Base-by-base conservation (phyloP, 805 yeast genomes). In the Wickerhamiella hasegawae region DNA sequence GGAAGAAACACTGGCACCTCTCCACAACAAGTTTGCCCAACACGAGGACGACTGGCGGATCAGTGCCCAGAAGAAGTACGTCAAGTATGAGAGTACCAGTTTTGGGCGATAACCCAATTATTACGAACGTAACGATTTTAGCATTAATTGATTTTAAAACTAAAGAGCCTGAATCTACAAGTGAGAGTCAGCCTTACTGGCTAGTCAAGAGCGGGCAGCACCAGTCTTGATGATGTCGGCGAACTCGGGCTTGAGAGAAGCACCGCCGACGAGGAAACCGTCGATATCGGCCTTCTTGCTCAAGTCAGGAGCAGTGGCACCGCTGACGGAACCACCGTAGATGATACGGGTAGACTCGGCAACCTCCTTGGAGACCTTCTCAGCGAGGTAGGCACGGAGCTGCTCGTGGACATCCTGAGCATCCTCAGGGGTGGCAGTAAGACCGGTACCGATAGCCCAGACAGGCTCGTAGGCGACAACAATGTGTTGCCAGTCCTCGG, bases 361-460 rank as follows among this genome's bases (percentile, higher is more conserved):
- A 58, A 70, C 80, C 48, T 73, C 72, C 25, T 61, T 68, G 57
- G 93, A 87, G 55, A 87, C 71, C 60, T 77, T 73, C 53, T 69
- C 64, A 49, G 72, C 66, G 60, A 90, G 71, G 71, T 71, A 84
- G 43, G 64, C 71, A 71, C 98, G 81, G 66, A 90, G 82, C 50
- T 69, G 70, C 58, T 71, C 71, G 69, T 90, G 98, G 55, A 90
- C 82, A 48, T 76, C 83, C 69, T 90, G 95, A 49, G 98, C 98
- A 59, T 90, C 98, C 49, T 79, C 81, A 49, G 98, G 84, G 51
- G 98, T 90, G 43, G 98, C 97, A 53, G 97, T 95, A 57, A 90
- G 74, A 58, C 98, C 98, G 51, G 97, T 85, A 62, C 98, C 98
- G 53, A 90, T 90, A 53, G 98, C 98, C 98, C 98, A 90, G 49